Evolutionary conservation across 2,329 filamentous ascomycete genomes (phyloP).

Genomic region (Truncatella angustata): DNA sequence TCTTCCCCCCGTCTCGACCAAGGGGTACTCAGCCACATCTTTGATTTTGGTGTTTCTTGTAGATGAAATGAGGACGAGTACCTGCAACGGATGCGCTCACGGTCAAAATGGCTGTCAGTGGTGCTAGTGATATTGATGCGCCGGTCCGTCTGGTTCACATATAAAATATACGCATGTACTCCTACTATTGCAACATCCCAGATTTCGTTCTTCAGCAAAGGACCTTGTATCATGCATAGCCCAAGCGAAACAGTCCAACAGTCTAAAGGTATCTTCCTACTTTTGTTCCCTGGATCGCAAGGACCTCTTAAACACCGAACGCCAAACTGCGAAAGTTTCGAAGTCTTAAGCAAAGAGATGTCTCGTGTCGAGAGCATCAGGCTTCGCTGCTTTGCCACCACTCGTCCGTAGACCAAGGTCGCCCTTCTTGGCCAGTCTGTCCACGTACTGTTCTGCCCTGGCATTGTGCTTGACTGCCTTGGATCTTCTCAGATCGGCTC

Average conservation of each 20-base stretch:
- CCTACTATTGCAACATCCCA: too few species aligned
- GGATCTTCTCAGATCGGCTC: slow-evolving; percentile 72
- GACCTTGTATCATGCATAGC: too few species aligned
- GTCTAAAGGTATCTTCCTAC: not conserved
- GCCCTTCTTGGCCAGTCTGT: slow-evolving; percentile 71
- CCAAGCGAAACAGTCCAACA: not conserved
- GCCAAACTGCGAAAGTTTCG: not conserved
- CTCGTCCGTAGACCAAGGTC: slow-evolving; percentile 72
- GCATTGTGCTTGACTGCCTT: slow-evolving; percentile 78
- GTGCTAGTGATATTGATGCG: too few species aligned
- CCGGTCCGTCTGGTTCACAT: too few species aligned
- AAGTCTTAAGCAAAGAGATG: slow-evolving; percentile 68
- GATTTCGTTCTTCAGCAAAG: too few species aligned
- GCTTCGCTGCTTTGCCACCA: slow-evolving; percentile 60
- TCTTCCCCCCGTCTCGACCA: too few species aligned
- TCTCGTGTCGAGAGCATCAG: slow-evolving; percentile 72
- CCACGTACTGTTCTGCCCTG: slow-evolving; percentile 70
- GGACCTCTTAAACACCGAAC: not conserved
- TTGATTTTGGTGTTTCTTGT: too few species aligned
- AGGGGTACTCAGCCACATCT: too few species aligned
- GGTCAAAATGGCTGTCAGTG: too few species aligned
- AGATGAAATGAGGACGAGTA: too few species aligned
- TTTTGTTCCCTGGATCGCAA: not conserved
- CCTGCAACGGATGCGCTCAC: too few species aligned
- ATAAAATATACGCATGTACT: not conserved